Percentiles rank a stretch among this genome's conserved stretches.
Evolutionary conservation across 805 yeast species (phyloP).

Genomic region (Saccharomycopsis javanensis): DNA sequence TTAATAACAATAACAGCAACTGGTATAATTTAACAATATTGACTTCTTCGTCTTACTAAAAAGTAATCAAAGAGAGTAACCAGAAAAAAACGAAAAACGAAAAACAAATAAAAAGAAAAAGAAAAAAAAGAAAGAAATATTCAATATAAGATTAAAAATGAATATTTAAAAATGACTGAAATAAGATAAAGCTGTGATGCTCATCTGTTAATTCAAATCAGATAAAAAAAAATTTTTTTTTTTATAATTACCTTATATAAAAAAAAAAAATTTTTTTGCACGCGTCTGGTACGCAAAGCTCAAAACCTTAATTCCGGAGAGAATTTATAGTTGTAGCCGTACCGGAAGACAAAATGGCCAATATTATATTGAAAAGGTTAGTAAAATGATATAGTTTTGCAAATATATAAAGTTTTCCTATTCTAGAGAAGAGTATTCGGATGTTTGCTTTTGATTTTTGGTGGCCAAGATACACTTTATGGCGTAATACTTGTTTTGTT

Average conservation of each 20-base stretch:
- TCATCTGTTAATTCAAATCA: background rate
- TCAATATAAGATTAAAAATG: background rate
- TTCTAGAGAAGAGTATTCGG: no score
- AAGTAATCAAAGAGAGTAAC: slow-evolving; percentile 1
- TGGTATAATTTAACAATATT: background rate
- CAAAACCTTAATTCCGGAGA: background rate
- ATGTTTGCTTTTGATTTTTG: no score
- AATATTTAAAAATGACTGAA: background rate
- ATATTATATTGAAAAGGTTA: no score
- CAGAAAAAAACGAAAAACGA: background rate
- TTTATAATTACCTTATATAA: no score
- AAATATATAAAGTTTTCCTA: no score
- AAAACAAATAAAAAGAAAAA: background rate
- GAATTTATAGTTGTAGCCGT: no score
- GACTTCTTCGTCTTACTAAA: background rate
- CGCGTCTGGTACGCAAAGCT: background rate
- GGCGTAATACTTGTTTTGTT: no score
- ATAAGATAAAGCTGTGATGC: background rate
- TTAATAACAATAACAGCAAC: background rate
- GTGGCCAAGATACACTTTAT: no score
- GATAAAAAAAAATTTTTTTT: no score
- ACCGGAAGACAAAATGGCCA: background rate
- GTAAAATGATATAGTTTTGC: no score
- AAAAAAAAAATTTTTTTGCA: no score
- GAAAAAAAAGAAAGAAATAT: background rate